A percentile compares a stretch with the other conserved stretches of the same genome.
phyloP scores from a whole-genome alignment of 73 alveolate species.

The Paramecium caudatum region DNA sequence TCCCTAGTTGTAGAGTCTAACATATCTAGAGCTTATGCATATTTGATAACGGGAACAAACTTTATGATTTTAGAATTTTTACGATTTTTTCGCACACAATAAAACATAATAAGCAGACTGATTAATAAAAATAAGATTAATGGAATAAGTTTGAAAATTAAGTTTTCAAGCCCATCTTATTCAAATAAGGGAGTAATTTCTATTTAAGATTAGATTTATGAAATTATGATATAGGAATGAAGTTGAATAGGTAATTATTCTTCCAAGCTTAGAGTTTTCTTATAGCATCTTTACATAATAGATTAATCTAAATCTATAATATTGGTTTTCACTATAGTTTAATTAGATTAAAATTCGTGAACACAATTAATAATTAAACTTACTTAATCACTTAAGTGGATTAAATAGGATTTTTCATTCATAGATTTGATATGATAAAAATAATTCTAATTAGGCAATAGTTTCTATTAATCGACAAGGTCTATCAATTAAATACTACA shows the following conservation, averaged over 20 bases:
- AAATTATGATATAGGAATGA: background rate
- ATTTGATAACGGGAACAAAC: conserved; percentile 5
- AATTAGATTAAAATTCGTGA: background rate
- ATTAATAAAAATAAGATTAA: background rate
- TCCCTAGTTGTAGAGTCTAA: background rate
- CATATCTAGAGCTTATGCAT: background rate
- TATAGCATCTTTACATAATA: background rate
- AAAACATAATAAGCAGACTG: background rate
- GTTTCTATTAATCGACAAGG: background rate
- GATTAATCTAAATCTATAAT: background rate
- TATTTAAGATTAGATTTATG: background rate
- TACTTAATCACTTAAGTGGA: background rate
- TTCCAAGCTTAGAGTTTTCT: background rate
- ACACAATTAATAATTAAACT: background rate
- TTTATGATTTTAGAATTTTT: background rate
- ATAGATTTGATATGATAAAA: background rate
- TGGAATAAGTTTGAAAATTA: background rate
- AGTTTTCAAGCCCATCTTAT: background rate
- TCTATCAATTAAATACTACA: background rate
- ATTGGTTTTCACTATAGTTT: background rate
- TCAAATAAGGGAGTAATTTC: background rate
- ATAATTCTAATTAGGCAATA: background rate
- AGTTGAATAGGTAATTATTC: background rate
- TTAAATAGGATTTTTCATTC: background rate
- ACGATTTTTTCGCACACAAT: conserved; percentile 9